Conservation (phyloP, 2,329 filamentous ascomycete genomes). For the Venturia oleaginea region DNA sequence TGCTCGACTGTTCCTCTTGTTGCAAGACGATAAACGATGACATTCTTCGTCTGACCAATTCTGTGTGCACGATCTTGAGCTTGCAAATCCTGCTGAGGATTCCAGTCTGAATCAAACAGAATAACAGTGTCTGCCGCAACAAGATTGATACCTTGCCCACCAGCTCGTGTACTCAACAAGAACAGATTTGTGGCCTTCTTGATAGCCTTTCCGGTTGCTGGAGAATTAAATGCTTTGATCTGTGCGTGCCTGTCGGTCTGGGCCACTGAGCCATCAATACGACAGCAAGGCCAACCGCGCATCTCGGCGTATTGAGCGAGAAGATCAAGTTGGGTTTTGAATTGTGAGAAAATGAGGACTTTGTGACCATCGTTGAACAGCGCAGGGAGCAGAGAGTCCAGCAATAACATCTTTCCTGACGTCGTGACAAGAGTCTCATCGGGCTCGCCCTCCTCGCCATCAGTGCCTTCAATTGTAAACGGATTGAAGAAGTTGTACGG, state of each 20-base stretch:
- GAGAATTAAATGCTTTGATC: conserved; percentile 37
- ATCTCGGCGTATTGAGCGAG: conserved; percentile 77
- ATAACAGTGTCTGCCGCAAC: conserved; percentile 88
- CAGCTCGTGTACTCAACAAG: conserved; percentile 79
- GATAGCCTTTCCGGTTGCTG: conserved; percentile 30
- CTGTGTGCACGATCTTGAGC: conserved; percentile 92
- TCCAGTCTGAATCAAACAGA: conserved; percentile 85
- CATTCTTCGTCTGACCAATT: conserved; percentile 85
- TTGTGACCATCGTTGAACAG: conserved; percentile 74
- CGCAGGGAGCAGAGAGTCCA: conserved; percentile 73
- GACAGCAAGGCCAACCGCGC: conserved; percentile 70
- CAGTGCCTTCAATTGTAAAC: conserved; percentile 48
- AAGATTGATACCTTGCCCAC: conserved; percentile 91
- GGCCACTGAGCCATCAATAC: conserved; percentile 81
- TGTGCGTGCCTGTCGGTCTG: conserved; percentile 49
- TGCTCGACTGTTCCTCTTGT: conserved; percentile 93
- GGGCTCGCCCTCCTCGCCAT: conserved; percentile 41
- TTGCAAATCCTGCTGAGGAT: conserved; percentile 93
- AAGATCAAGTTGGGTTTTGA: conserved; percentile 88
- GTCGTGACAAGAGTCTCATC: conserved; percentile 79
- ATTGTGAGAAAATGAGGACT: conserved; percentile 92
- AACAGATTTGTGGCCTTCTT: conserved; percentile 64
- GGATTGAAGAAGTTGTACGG: conserved; percentile 97
- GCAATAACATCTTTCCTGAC: conserved; percentile 90
- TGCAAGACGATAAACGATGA: conserved; percentile 87